phyloP scores from a whole-genome alignment of 371 early-diverging fungal species.

The Zychaea mexicana region DNA sequence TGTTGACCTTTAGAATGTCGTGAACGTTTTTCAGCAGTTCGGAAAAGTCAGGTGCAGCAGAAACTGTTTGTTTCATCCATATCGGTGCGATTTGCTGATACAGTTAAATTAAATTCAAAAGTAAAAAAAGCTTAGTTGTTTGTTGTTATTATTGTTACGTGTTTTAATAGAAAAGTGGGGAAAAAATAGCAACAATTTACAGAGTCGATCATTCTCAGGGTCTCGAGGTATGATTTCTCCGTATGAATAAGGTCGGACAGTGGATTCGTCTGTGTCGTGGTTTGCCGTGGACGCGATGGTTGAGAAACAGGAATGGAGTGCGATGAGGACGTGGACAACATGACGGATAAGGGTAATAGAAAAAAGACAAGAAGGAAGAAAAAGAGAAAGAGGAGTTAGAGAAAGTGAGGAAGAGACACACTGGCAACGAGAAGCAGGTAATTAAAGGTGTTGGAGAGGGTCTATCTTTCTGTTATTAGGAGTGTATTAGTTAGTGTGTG shows the following conservation, averaged over 20 bases:
- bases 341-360: conserved; percentile 1
- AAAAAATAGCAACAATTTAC: conserved; percentile 22
- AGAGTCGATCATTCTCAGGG: conserved; percentile 47
- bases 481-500: not conserved
- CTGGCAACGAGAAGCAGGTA: not conserved
- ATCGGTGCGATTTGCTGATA: conserved; percentile 52
- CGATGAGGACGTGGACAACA: conserved; percentile 28
- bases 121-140: not conserved
- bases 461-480: not conserved
- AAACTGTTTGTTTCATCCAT: conserved; percentile 49
- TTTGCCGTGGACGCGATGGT: conserved; percentile 7
- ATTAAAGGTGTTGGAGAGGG: not conserved
- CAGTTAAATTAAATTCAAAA: not conserved
- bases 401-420: conserved; percentile 6
- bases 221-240: conserved; percentile 48
- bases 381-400: conserved; percentile 6
- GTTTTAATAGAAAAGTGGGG: not conserved
- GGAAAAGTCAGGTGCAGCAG: conserved; percentile 53
- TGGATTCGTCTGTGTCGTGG: conserved; percentile 23
- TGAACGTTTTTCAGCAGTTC: conserved; percentile 41
- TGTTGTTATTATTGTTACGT: not conserved
- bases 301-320: conserved; percentile 17
- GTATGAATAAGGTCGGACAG: conserved; percentile 51
- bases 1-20: conserved; percentile 45
- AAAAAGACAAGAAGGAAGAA: conserved; percentile 1